These are phyloP conservation scores for Evansstolkia leycettana DNA, from an alignment of 495 filamentous ascomycete species.

Conservation along the genomic window DNA sequence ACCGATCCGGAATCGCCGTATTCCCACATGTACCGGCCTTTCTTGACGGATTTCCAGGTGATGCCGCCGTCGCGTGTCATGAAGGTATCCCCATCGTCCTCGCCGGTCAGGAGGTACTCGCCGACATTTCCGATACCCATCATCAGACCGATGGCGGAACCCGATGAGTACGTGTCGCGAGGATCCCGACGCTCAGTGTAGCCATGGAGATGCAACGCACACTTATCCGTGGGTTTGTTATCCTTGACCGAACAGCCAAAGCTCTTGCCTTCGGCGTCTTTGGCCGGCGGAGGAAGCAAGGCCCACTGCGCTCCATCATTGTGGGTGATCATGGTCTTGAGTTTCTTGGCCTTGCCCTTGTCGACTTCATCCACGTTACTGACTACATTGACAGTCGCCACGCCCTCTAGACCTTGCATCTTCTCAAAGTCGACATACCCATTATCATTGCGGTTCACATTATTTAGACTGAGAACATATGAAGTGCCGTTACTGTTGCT, in stretches of 20 bases:
- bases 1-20: constrained; percentile 89
- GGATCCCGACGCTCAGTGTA: constrained; percentile 80
- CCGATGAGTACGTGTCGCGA: constrained; percentile 72
- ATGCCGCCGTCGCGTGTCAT: constrained; percentile 82
- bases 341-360: constrained; percentile 59
- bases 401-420: constrained; percentile 81
- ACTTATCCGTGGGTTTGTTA: constrained; percentile 42
- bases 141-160: constrained; percentile 83
- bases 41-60: constrained; percentile 70
- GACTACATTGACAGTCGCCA: constrained; percentile 77
- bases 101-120: constrained; percentile 38
- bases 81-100: constrained; percentile 67
- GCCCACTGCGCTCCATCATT: constrained; percentile 88
- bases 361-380: constrained; percentile 51
- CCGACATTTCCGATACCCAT: constrained; percentile 89
- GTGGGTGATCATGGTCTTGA: constrained; percentile 84
- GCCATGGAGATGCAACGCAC: constrained; percentile 83
- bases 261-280: constrained; percentile 55
- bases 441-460: constrained; percentile 59
- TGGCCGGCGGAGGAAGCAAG: constrained; percentile 51
- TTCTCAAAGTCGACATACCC: constrained; percentile 95
- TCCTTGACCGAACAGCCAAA: constrained; percentile 51
- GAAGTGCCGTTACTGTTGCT: constrained; percentile 96
- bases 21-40: constrained; percentile 83
- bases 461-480: constrained; percentile 68